phyloP scores from a whole-genome alignment of 2,329 filamentous ascomycete species.

The Aulographum hederae region DNA sequence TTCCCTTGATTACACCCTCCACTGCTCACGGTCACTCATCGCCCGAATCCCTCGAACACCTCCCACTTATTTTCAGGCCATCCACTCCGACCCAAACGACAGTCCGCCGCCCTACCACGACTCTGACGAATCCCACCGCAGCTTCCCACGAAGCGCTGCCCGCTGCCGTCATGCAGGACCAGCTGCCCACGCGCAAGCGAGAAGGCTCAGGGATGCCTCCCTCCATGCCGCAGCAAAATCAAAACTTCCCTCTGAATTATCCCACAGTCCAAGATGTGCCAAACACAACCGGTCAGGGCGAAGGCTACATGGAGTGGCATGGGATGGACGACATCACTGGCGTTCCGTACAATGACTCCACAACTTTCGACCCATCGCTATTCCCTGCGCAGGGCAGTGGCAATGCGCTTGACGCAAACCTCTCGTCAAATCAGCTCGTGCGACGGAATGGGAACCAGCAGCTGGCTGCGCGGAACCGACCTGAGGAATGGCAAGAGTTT shows the following conservation, averaged over 20 bases:
- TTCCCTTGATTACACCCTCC: no score
- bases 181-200: background rate
- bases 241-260: background rate
- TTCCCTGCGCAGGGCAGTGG: background rate
- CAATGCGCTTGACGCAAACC: background rate
- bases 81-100: no score
- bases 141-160: no score
- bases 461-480: slow-evolving; percentile 16
- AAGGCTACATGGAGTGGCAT: background rate
- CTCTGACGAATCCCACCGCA: no score
- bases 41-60: no score
- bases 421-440: slow-evolving; percentile 20
- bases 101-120: no score
- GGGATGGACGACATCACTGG: background rate
- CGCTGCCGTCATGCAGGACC: no score
- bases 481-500: slow-evolving; percentile 20
- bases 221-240: background rate
- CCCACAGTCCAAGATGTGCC: background rate
- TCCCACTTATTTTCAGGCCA: no score
- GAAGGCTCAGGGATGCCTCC: background rate
- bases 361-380: background rate
- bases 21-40: no score
- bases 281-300: background rate
- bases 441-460: slow-evolving; percentile 27
- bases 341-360: background rate